phyloP scores from a whole-genome alignment of 805 yeast species.

The Kluyveromyces aestuarii region DNA sequence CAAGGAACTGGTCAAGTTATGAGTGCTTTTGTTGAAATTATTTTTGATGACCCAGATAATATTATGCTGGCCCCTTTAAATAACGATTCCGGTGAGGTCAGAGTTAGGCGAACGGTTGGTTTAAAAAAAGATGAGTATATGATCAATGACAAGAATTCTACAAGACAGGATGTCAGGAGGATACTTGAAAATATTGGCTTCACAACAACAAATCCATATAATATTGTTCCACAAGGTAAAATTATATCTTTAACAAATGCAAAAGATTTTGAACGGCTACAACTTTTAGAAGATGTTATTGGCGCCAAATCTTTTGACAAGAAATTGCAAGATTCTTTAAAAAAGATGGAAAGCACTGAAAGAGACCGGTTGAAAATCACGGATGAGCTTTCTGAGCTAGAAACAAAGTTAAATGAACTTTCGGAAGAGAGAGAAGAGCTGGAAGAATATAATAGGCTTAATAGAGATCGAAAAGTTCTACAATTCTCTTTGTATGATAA shows the following conservation, averaged over 20 bases:
- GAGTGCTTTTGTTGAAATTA: constrained; percentile 88
- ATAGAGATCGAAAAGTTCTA: constrained; percentile 55
- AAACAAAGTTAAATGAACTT: constrained; percentile 65
- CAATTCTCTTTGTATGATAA: constrained; percentile 73
- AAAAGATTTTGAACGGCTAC: constrained; percentile 72
- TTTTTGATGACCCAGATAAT: constrained; percentile 71
- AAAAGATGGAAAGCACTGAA: constrained; percentile 69
- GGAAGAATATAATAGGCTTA: constrained; percentile 57
- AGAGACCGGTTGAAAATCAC: constrained; percentile 63
- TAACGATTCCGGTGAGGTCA: constrained; percentile 31
- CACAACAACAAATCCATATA: constrained; percentile 82
- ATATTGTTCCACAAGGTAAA: constrained; percentile 94
- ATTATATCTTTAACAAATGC: constrained; percentile 85
- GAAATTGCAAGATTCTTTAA: constrained; percentile 66
- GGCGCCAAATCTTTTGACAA: constrained; percentile 89
- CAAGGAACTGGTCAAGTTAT: constrained; percentile 86
- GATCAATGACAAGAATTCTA: constrained; percentile 68
- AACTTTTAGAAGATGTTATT: constrained; percentile 80
- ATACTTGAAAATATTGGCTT: constrained; percentile 88
- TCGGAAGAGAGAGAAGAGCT: constrained; percentile 73
- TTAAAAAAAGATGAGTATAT: constrained; percentile 86
- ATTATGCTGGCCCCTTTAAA: constrained; percentile 52
- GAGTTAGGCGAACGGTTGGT: constrained; percentile 85
- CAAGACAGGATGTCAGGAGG: constrained; percentile 72
- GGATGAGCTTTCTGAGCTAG: constrained; percentile 61